Conservation (phyloP, 805 yeast species). For the Sporopachydermia quercuum region DNA sequence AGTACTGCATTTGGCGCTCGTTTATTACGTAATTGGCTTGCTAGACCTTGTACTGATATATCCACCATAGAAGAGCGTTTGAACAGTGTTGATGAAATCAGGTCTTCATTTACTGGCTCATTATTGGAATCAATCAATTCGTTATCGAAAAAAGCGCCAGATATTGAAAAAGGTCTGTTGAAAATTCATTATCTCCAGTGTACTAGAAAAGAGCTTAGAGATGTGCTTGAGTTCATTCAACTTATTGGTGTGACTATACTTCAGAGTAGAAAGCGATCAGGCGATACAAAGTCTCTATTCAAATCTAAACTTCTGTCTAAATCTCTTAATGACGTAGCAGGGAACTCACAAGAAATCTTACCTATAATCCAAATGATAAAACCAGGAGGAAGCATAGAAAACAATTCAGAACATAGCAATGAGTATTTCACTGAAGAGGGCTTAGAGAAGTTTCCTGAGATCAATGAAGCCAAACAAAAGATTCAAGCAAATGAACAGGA, state of each 20-base stretch:
- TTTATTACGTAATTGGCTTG: slow-evolving; percentile 55
- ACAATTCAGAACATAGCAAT: slow-evolving; percentile 9
- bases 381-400: slow-evolving; percentile 12
- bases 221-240: slow-evolving; percentile 31
- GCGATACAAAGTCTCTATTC: slow-evolving; percentile 16
- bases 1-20: slow-evolving; percentile 65
- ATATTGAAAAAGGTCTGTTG: slow-evolving; percentile 42
- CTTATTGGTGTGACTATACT: slow-evolving; percentile 21
- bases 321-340: slow-evolving; percentile 25
- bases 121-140: slow-evolving; percentile 15
- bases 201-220: slow-evolving; percentile 43
- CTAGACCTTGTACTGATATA: slow-evolving; percentile 47
- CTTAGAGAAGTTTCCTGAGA: neutral
- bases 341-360: slow-evolving; percentile 1
- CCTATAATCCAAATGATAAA: slow-evolving; percentile 6
- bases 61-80: slow-evolving; percentile 43
- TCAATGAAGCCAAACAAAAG: neutral
- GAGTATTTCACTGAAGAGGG: slow-evolving; percentile 13
- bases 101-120: slow-evolving; percentile 9
- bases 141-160: slow-evolving; percentile 27
- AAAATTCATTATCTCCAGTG: slow-evolving; percentile 46
- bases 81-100: slow-evolving; percentile 41
- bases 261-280: too few species aligned
- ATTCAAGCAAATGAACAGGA: slow-evolving; percentile 28
- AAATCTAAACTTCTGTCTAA: slow-evolving; percentile 22